Evolutionary conservation across 305 asterid genomes (phyloP).

Genomic region (Solanum hybrid): DNA sequence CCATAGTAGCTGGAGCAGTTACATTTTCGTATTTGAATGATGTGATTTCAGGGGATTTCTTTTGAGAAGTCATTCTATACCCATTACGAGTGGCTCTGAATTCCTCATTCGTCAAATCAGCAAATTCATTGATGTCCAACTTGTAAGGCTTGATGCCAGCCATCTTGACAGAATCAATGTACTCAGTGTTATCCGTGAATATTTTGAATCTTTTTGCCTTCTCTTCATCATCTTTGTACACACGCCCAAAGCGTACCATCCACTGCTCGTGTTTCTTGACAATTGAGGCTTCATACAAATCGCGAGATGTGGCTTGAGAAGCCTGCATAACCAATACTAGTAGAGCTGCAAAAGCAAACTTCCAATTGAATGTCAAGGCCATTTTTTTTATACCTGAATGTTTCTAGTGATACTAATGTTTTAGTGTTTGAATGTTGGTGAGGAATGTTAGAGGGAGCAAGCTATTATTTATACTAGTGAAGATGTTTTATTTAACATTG

Average conservation of each 20-base stretch:
- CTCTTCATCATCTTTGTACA: background rate
- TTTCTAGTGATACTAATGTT: background rate
- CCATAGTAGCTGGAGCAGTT: background rate
- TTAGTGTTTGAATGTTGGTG: background rate
- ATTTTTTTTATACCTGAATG: background rate
- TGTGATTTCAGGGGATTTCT: background rate
- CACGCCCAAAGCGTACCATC: background rate
- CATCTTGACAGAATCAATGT: background rate
- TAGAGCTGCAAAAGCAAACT: background rate
- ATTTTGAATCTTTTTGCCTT: slow-evolving; percentile 1
- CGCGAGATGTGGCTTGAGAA: background rate
- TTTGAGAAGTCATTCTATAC: background rate
- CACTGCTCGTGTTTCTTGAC: background rate
- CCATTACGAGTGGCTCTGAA: background rate
- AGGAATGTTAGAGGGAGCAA: background rate
- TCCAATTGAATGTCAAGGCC: background rate
- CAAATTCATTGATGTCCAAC: background rate
- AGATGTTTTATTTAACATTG: background rate
- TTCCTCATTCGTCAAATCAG: background rate
- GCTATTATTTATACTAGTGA: background rate
- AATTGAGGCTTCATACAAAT: background rate
- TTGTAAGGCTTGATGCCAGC: background rate
- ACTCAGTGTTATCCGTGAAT: background rate
- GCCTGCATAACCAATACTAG: background rate
- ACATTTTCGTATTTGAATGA: background rate